A percentile compares a stretch with the other conserved stretches of the same genome.
Evolutionary conservation across 768 basidiomycete species (phyloP).

Genomic region (Tremella fuciformis): DNA sequence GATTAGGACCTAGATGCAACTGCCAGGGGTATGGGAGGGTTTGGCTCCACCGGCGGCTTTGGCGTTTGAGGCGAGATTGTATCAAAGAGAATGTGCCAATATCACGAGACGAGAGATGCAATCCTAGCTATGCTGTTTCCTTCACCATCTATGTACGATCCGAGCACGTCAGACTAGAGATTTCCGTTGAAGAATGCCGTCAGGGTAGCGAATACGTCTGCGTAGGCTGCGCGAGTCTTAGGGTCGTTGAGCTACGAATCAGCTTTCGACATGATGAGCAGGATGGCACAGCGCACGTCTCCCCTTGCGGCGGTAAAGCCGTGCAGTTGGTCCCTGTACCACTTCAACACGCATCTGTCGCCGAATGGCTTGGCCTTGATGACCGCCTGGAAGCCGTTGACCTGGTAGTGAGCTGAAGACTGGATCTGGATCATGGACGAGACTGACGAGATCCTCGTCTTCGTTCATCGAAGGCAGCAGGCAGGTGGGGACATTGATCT

Average conservation of each 20-base stretch:
- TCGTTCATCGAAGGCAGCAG: slow-evolving; percentile 63
- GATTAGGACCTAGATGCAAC: slow-evolving; percentile 77
- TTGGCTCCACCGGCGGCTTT: slow-evolving; percentile 87
- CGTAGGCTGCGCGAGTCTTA: slow-evolving; percentile 3
- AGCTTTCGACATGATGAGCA: neutral
- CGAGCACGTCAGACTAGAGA: neutral
- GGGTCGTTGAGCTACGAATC: slow-evolving; percentile 5
- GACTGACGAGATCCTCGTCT: slow-evolving; percentile 57
- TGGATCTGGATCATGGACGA: neutral
- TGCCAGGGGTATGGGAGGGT: slow-evolving; percentile 76
- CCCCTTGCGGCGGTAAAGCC: slow-evolving; percentile 21
- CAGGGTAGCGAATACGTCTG: slow-evolving; percentile 14
- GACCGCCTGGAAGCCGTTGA: slow-evolving; percentile 17
- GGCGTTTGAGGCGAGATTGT: slow-evolving; percentile 12
- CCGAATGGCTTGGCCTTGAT: slow-evolving; percentile 16
- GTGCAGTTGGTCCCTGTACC: slow-evolving; percentile 16
- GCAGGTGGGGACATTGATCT: slow-evolving; percentile 58
- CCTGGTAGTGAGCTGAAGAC: slow-evolving; percentile 1
- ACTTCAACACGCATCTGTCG: slow-evolving; percentile 15
- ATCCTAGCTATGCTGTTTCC: neutral
- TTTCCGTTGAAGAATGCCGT: slow-evolving; percentile 14
- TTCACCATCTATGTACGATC: slow-evolving; percentile 2
- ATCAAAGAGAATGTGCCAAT: neutral
- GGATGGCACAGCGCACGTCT: slow-evolving; percentile 19
- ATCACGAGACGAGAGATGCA: slow-evolving; percentile 1